Evolutionary conservation across 176 grass and related monocot genomes (phyloP).

Genomic region (Poa annua): DNA sequence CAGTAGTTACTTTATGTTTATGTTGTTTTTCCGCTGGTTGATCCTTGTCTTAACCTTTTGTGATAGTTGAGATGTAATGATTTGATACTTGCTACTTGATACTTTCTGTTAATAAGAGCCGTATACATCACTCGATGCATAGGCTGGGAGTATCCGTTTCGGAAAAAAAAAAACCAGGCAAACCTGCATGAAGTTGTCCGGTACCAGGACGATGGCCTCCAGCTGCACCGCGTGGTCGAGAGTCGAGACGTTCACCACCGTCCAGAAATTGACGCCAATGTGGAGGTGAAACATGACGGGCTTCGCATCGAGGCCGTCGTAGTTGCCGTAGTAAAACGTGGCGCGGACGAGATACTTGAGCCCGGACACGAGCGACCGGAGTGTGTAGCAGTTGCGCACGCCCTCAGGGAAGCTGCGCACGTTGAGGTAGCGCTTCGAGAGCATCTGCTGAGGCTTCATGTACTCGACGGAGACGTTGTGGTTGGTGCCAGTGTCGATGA

Average conservation of each 20-base stretch:
- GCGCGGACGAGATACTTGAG: constrained; percentile 55
- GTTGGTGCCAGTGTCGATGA: constrained; percentile 47
- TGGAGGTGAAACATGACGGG: constrained; percentile 51
- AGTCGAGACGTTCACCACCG: constrained; percentile 36
- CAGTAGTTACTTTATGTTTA: too few relatives aligned
- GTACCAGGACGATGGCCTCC: constrained; percentile 43
- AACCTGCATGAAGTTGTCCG: constrained; percentile 39
- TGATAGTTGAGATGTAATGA: too few relatives aligned
- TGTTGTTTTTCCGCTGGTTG: too few relatives aligned
- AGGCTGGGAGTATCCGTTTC: too few relatives aligned
- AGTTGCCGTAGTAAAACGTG: constrained; percentile 60
- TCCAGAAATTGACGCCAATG: constrained; percentile 58
- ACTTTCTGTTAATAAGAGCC: too few relatives aligned
- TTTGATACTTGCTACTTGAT: too few relatives aligned
- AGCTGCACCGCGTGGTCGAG: neutral
- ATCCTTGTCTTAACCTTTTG: too few relatives aligned
- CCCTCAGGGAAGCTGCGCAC: constrained; percentile 59
- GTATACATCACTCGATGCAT: too few relatives aligned
- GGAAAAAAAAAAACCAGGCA: constrained; percentile 39
- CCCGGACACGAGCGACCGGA: constrained; percentile 38
- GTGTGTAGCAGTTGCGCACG: constrained; percentile 56
- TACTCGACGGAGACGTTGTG: constrained; percentile 43
- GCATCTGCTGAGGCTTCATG: neutral
- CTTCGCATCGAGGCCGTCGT: constrained; percentile 42
- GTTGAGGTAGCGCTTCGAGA: neutral